These are phyloP conservation scores for Triticum turgidum DNA, from an alignment of 176 grass and related monocot species.

Conservation along the genomic window DNA sequence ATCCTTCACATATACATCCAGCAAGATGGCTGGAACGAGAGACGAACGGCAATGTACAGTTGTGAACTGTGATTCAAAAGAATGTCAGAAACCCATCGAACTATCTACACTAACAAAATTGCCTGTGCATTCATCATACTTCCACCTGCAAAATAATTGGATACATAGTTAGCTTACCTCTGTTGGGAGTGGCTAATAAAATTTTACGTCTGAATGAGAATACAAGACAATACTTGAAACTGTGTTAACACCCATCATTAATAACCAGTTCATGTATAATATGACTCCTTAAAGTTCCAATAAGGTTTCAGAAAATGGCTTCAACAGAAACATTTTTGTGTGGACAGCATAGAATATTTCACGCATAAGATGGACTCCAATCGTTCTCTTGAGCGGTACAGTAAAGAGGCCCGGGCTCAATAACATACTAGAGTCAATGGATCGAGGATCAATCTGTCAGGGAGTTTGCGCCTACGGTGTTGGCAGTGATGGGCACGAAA, in stretches of 20 bases:
- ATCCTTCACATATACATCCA: neutral
- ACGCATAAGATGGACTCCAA: neutral
- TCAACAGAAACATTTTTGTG: neutral
- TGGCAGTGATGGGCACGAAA: too few species aligned
- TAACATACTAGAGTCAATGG: neutral
- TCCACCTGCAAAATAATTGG: slow-evolving; percentile 46
- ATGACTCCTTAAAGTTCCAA: neutral
- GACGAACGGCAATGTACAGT: neutral
- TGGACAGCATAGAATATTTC: neutral
- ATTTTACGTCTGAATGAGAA: neutral
- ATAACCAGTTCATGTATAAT: too few species aligned
- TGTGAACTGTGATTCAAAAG: slow-evolving; percentile 12
- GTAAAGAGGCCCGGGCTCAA: neutral
- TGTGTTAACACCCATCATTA: too few species aligned
- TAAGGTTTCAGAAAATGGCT: neutral
- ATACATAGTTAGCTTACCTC: neutral
- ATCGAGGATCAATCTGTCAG: too few species aligned
- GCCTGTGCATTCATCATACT: slow-evolving; percentile 47
- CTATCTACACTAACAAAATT: slow-evolving; percentile 33
- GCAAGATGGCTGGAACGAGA: neutral
- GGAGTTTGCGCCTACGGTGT: too few species aligned
- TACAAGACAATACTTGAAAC: neutral
- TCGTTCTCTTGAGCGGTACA: neutral
- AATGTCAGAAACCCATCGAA: neutral
- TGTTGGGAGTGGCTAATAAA: neutral